These are phyloP conservation scores for Pyrenophora teres DNA, from an alignment of 2,329 filamentous ascomycete genomes.

Conservation along the genomic window DNA sequence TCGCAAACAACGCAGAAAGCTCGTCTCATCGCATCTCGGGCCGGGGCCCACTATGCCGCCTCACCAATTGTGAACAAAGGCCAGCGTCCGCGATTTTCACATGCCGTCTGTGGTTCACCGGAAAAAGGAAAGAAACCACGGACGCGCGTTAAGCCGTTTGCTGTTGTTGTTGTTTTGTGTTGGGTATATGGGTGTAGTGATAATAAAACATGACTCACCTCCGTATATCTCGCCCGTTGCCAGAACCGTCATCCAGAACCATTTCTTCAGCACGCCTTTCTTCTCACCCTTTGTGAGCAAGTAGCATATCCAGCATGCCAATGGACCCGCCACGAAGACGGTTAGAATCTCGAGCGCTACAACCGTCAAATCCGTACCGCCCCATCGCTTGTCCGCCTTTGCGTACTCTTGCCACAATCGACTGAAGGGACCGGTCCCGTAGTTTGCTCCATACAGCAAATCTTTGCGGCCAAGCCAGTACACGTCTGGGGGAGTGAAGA, in stretches of 20 bases:
- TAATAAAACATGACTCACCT: constrained; percentile 42
- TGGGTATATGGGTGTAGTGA: not conserved
- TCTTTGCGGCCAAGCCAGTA: constrained; percentile 61
- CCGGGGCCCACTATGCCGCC: constrained; percentile 26
- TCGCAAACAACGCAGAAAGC: constrained; percentile 22
- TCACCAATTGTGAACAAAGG: constrained; percentile 15
- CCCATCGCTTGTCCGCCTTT: constrained; percentile 67
- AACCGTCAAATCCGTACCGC: constrained; percentile 61
- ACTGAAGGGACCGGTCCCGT: constrained; percentile 59
- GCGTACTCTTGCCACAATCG: constrained; percentile 69
- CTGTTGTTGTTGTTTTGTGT: too few species aligned
- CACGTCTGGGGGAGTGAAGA: constrained; percentile 53
- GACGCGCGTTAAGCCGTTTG: too few species aligned
- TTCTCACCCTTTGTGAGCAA: constrained; percentile 50
- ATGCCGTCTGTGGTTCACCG: constrained; percentile 1
- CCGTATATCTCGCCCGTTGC: constrained; percentile 69
- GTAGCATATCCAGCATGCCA: constrained; percentile 63
- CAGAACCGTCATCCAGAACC: constrained; percentile 62
- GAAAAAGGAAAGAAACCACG: not conserved
- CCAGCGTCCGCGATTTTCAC: constrained; percentile 8
- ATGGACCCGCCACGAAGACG: constrained; percentile 62
- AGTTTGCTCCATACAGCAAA: constrained; percentile 63
- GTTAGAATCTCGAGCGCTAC: constrained; percentile 66
- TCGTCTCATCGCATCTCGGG: constrained; percentile 18
- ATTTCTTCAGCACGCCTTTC: constrained; percentile 46